phyloP scores from a whole-genome alignment of 345 rosid species.

The Ricinus communis region DNA sequence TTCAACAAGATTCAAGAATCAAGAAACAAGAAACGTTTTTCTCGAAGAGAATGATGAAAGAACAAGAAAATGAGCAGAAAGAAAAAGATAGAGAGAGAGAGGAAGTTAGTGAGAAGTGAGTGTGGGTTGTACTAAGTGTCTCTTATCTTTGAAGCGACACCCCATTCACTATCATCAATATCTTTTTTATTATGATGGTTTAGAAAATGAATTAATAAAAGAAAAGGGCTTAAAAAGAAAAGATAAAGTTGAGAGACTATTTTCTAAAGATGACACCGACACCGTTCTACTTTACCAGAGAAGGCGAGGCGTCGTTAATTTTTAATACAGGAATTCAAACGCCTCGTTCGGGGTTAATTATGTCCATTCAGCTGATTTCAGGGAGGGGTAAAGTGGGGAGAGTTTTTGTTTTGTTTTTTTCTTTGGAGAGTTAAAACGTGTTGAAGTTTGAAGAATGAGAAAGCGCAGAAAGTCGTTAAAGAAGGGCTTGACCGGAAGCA shows the following conservation, averaged over 20 bases:
- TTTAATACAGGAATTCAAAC: background rate
- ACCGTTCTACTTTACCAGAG: slow-evolving; percentile 24
- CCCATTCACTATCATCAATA: background rate
- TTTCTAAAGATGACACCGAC: slow-evolving; percentile 42
- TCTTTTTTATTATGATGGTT: slow-evolving; percentile 10
- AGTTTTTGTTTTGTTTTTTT: no score
- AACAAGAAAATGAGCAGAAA: background rate
- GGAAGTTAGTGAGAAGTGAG: slow-evolving; percentile 11
- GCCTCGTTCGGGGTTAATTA: background rate
- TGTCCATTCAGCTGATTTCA: no score
- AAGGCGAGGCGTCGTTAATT: background rate
- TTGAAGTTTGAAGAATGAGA: background rate
- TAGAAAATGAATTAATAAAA: background rate
- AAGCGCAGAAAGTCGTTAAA: slow-evolving; percentile 9
- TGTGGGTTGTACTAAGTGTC: background rate
- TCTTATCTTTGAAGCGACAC: slow-evolving; percentile 23
- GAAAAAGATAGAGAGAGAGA: no score
- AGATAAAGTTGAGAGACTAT: background rate
- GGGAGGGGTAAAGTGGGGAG: background rate
- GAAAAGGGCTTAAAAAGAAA: background rate
- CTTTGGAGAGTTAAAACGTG: no score
- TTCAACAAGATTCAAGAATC: no score
- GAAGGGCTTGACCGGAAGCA: slow-evolving; percentile 25
- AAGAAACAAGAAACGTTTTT: background rate
- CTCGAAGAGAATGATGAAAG: background rate